Evolutionary conservation across 2,329 filamentous ascomycete genomes (phyloP), one percentile per base, ranked within the genome.

Genomic region (Alternaria tenuissima): DNA sequence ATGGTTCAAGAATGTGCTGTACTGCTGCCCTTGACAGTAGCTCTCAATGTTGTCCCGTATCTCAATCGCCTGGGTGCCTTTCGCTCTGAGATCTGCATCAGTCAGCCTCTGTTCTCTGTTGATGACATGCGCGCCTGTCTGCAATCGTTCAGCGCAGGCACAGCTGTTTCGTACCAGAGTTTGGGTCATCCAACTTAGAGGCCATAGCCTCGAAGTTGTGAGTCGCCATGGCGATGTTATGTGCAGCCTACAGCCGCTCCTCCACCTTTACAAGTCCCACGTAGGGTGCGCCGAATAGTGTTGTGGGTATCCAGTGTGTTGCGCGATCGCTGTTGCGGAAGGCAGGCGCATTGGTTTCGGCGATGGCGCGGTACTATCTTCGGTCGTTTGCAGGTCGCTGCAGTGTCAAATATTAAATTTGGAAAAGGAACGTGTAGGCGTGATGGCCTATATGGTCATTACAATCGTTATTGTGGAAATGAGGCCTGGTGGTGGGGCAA

Each of bases 21-120:
- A 99, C 71, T 89, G 89, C 56, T 87, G 85, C 54, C 91, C 89
- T 72, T 87, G 88, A 55, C 91, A 93, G 82, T 95, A 96, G 73
- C 93, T 87, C 72, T 99, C 96, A 69, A 98, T 89, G 72, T 87
- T 93, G 81, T 99, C 96, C 76, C 95, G 92, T 72, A 99, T 85
- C 67, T 94, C 91, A 53, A 90, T 89, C 63, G 94, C 93, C 65
- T 93, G 89, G 72, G 93, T 92, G 63, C 91, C 87, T 82, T 94
- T 96, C 59, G 88, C 81, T 81, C 92, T 92, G 59, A 90, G 82
- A 82, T 98, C 95, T 97, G 57, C 42, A 44, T 55, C 54, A 57
- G 64, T 76, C 57, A 75, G 71, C 62, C 32, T 47, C n/a, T 28
- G n/a, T 34, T 38, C 18, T 32, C 41, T 20, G 34, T 14, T 12